Base-by-base conservation (phyloP, 768 basidiomycete species). In the Lactarius hatsudake region DNA sequence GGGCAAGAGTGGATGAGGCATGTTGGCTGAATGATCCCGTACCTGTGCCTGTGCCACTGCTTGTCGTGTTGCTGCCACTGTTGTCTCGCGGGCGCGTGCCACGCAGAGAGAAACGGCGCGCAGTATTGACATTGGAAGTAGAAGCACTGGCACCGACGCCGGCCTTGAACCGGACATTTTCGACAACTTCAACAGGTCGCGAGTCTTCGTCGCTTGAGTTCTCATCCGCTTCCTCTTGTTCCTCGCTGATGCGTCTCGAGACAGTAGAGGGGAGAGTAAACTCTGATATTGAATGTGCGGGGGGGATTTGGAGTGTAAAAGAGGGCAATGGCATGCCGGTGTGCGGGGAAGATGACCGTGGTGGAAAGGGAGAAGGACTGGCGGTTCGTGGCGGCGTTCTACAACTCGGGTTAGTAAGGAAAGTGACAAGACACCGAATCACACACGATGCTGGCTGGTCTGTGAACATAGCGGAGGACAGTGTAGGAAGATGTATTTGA, bases 251-350 rank as follows among this genome's bases (percentile, higher is more conserved):
- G 43, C 59, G 63, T 17, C 68, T 42, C 59, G 43, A 75, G 67
- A 70, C 77, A 75, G 69, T 79, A 17, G 72, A 69, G 0, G 71
- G 79, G 71, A 78, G 72, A 9, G 73, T 74, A 48, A n/a, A 69
- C 17, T 82, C 81, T 9, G 77, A 73, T 59, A 84, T 81, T 38
- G 83, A 77, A 65, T 87, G 86, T 3, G 86, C 82, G 0, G 86
- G 83, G n/a, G 84, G 86, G 64, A 87, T 76, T 23, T 72, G 55
- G 63, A 80, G 70, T 30, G 72, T 72, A 56, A 77, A 71, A 13
- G 71, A 61, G 36, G 65, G 38, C 36, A 28, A 26, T 54, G 59
- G 68, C 51, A 71, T 67, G 20, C 62, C 57, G 26, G 71, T 59
- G 7, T 56, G 61, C 51, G 66, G 62, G 65, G 67, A 62, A 23